Percentiles rank a stretch among this genome's conserved stretches.
Conservation (phyloP, 2,329 filamentous ascomycete genomes). For the Aspergillus fischeri region DNA sequence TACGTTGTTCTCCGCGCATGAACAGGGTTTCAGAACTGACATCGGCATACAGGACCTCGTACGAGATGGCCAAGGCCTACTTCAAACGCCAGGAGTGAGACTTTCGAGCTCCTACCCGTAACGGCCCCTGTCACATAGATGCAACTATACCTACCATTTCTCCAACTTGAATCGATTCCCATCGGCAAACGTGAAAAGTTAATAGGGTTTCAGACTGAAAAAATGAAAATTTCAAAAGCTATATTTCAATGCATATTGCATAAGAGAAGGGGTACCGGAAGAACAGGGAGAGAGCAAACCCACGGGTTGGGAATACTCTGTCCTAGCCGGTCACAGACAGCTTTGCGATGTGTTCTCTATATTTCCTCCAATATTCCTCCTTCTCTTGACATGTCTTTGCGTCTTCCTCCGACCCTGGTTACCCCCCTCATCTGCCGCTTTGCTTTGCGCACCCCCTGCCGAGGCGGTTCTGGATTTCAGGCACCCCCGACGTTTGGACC, state of each 20-base stretch:
- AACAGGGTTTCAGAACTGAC: slow-evolving; percentile 5
- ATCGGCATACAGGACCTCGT: slow-evolving; percentile 50
- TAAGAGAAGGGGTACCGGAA: neutral
- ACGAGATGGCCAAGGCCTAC: slow-evolving; percentile 66
- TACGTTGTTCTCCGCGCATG: slow-evolving; percentile 40
- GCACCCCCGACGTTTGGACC: neutral
- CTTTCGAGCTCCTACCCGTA: neutral
- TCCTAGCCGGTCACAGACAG: neutral
- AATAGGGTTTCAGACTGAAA: neutral
- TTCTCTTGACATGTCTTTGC: slow-evolving; percentile 4
- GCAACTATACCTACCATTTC: neutral
- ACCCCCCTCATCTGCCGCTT: neutral
- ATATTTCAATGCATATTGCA: neutral
- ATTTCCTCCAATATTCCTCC: slow-evolving; percentile 5
- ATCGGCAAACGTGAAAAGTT: neutral
- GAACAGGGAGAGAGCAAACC: neutral
- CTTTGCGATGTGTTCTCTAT: neutral
- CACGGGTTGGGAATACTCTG: neutral
- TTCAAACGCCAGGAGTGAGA: slow-evolving; percentile 47
- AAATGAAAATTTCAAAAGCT: neutral
- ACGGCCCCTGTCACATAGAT: slow-evolving; percentile 13
- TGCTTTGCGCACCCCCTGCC: neutral
- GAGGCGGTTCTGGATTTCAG: neutral
- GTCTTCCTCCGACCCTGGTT: slow-evolving; percentile 3
- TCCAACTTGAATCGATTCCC: neutral